These are phyloP conservation scores for Phialophora chinensis DNA, from an alignment of 2,329 filamentous ascomycete genomes.

Conservation along the genomic window DNA sequence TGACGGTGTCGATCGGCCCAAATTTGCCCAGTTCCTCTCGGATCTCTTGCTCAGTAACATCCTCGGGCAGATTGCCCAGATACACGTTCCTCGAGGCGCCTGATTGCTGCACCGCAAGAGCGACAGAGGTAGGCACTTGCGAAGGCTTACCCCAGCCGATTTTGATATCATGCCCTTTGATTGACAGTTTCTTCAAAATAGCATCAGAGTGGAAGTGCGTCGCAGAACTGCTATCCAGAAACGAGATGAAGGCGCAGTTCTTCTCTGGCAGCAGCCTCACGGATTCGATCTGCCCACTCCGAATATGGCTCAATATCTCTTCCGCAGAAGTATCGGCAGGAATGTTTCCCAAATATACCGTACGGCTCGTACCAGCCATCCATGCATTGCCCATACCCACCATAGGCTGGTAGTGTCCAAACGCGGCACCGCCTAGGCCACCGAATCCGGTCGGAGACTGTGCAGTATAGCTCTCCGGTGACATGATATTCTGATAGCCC, in stretches of 20 bases:
- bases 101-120: slow-evolving; percentile 96
- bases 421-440: slow-evolving; percentile 64
- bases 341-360: slow-evolving; percentile 97
- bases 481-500: slow-evolving; percentile 83
- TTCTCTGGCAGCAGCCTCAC: slow-evolving; percentile 95
- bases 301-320: slow-evolving; percentile 93
- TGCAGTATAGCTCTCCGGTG: slow-evolving; percentile 81
- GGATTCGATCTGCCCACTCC: slow-evolving; percentile 98
- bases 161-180: slow-evolving; percentile 99
- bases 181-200: slow-evolving; percentile 98
- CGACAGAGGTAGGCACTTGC: slow-evolving; percentile 94
- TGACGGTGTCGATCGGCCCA: slow-evolving; percentile 94
- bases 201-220: slow-evolving; percentile 99
- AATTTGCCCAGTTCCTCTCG: slow-evolving; percentile 96
- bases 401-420: slow-evolving; percentile 72
- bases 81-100: slow-evolving; percentile 97
- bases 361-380: slow-evolving; percentile 89
- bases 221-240: slow-evolving; percentile 94
- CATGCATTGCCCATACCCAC: slow-evolving; percentile 63
- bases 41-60: slow-evolving; percentile 87
- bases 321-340: slow-evolving; percentile 96
- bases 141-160: slow-evolving; percentile 99
- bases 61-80: slow-evolving; percentile 88
- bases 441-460: slow-evolving; percentile 84
- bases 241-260: slow-evolving; percentile 99